A percentile compares a stretch with the other conserved stretches of the same genome.
These are phyloP conservation scores for Laguncularia racemosa DNA, from an alignment of 345 rosid species.

Conservation along the genomic window DNA sequence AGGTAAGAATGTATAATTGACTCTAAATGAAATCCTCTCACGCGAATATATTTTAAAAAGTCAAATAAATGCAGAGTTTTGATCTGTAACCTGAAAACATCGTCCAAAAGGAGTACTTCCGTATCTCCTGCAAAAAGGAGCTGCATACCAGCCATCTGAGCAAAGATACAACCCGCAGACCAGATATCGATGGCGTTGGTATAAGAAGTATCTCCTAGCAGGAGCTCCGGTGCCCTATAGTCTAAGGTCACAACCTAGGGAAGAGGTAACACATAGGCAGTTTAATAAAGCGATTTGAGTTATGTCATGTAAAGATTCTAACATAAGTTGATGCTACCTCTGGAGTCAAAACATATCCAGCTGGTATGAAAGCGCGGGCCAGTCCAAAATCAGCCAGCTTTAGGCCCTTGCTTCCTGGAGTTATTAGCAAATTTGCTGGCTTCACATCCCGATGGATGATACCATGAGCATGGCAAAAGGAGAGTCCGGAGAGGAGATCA, in stretches of 20 bases:
- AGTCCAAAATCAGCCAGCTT: too few relatives aligned
- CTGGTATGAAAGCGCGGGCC: conserved; percentile 25
- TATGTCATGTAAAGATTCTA: neutral
- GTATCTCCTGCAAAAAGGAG: conserved; percentile 32
- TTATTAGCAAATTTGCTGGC: too few relatives aligned
- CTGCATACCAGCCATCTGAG: conserved; percentile 33
- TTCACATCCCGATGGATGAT: too few relatives aligned
- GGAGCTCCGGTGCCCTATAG: conserved; percentile 43
- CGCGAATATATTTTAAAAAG: too few relatives aligned
- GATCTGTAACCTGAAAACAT: conserved; percentile 26
- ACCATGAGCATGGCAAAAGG: too few relatives aligned
- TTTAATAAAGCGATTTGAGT: neutral
- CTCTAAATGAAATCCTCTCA: too few relatives aligned
- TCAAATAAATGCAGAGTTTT: too few relatives aligned
- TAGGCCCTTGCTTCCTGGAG: too few relatives aligned
- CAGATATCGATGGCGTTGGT: conserved; percentile 37
- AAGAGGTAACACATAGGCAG: neutral
- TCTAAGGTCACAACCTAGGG: conserved; percentile 30
- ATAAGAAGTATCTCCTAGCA: conserved; percentile 30
- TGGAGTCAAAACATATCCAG: neutral
- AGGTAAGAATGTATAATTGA: too few relatives aligned
- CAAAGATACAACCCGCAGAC: conserved; percentile 48
- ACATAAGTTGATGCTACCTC: too few relatives aligned
- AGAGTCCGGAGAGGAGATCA: too few relatives aligned
- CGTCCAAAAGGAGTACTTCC: conserved; percentile 25